phyloP scores from a whole-genome alignment of 441 rosid genomes.

The Arabidopsis hybrid region DNA sequence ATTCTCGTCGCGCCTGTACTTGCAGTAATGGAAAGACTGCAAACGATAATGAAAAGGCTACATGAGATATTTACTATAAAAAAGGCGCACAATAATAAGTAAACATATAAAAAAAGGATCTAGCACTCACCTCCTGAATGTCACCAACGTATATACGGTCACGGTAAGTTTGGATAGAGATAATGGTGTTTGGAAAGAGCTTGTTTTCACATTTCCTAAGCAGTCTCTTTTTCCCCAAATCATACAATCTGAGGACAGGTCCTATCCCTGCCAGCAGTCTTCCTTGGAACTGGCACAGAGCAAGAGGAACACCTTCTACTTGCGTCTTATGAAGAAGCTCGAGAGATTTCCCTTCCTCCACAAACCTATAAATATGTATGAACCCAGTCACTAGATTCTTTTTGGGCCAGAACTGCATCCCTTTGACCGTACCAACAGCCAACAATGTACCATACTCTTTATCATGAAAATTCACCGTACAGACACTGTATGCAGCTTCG shows the following conservation, averaged over 20 bases:
- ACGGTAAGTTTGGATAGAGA: slow-evolving; percentile 84
- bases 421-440: slow-evolving; percentile 96
- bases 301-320: slow-evolving; percentile 95
- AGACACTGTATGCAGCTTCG: slow-evolving; percentile 94
- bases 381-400: slow-evolving; percentile 69
- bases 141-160: slow-evolving; percentile 95
- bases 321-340: slow-evolving; percentile 96
- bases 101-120: neutral
- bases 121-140: slow-evolving; percentile 78
- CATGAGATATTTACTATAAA: neutral
- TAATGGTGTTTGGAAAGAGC: slow-evolving; percentile 84
- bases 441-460: slow-evolving; percentile 90
- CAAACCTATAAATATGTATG: slow-evolving; percentile 89
- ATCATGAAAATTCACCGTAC: slow-evolving; percentile 93
- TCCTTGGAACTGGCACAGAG: slow-evolving; percentile 92
- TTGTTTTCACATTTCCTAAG: slow-evolving; percentile 96
- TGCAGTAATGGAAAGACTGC: slow-evolving; percentile 98
- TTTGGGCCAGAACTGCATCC: slow-evolving; percentile 90
- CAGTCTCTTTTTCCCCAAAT: slow-evolving; percentile 88
- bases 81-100: neutral
- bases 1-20: slow-evolving; percentile 96
- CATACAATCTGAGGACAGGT: slow-evolving; percentile 84
- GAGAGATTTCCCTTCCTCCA: slow-evolving; percentile 85
- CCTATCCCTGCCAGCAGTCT: slow-evolving; percentile 93
- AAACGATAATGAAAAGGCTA: neutral